Percentiles rank a stretch among this genome's conserved stretches.
These are phyloP conservation scores for Pachyrhizus erosus DNA, from an alignment of 306 rosid genomes.

Conservation along the genomic window DNA sequence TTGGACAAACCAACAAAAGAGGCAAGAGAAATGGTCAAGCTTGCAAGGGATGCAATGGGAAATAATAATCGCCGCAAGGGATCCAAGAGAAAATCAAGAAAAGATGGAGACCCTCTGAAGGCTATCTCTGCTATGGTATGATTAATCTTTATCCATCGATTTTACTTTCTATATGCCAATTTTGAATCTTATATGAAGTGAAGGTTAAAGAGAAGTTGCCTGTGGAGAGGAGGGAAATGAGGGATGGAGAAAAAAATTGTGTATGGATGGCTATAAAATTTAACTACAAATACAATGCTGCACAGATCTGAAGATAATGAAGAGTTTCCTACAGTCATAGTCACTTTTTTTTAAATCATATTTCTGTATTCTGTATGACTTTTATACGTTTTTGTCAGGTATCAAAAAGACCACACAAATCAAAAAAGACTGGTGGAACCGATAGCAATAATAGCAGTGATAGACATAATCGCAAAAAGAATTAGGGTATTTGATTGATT, in stretches of 20 bases:
- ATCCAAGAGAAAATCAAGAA: constrained; percentile 57
- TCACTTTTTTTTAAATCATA: neutral
- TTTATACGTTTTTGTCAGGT: constrained; percentile 47
- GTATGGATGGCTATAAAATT: neutral
- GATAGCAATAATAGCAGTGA: constrained; percentile 39
- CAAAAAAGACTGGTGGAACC: constrained; percentile 47
- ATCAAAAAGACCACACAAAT: constrained; percentile 52
- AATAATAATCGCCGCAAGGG: constrained; percentile 51
- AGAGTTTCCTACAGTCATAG: neutral
- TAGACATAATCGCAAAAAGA: constrained; percentile 51
- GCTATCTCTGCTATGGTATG: constrained; percentile 63
- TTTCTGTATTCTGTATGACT: constrained; percentile 31
- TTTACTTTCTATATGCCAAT: constrained; percentile 17
- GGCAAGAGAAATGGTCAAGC: constrained; percentile 78
- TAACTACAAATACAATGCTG: neutral
- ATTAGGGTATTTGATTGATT: constrained; percentile 42
- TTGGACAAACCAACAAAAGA: constrained; percentile 78
- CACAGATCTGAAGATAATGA: neutral
- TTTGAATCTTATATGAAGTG: neutral
- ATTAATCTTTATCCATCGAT: neutral
- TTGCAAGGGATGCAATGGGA: constrained; percentile 78
- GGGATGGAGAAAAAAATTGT: neutral
- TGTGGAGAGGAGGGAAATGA: neutral
- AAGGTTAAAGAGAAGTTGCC: neutral
- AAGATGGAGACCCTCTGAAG: constrained; percentile 67